Percentiles rank a stretch among this genome's conserved stretches.
Conservation (phyloP, 2,329 filamentous ascomycete species). For the Aspergillus eucalypticola region DNA sequence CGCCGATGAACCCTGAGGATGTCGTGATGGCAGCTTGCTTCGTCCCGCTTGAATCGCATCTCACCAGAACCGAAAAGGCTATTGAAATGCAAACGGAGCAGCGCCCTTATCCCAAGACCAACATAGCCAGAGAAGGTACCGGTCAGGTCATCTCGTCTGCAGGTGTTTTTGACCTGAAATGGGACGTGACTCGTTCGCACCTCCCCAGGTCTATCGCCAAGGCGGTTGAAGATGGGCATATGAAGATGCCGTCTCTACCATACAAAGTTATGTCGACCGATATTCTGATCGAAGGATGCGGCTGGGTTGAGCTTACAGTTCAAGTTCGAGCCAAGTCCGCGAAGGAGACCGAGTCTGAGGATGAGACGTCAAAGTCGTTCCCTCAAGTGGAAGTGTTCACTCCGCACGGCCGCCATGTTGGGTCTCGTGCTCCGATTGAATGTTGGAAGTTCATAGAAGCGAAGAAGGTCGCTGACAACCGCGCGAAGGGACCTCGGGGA, state of each 20-base stretch:
- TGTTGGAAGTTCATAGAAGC: constrained; percentile 36
- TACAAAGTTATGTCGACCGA: constrained; percentile 80
- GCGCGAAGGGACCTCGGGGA: constrained; percentile 25
- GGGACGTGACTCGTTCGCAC: constrained; percentile 80
- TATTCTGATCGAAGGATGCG: constrained; percentile 85
- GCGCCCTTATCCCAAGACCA: constrained; percentile 60
- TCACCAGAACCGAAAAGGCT: constrained; percentile 79
- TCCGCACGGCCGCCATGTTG: constrained; percentile 80
- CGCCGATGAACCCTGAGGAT: constrained; percentile 65
- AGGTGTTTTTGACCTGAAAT: constrained; percentile 70
- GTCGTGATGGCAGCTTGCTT: constrained; percentile 84
- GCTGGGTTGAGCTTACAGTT: constrained; percentile 85
- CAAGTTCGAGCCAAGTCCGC: constrained; percentile 59
- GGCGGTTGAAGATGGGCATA: constrained; percentile 65
- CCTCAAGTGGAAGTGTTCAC: constrained; percentile 76
- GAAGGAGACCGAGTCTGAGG: constrained; percentile 13
- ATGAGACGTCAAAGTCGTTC: constrained; percentile 47
- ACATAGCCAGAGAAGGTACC: constrained; percentile 62
- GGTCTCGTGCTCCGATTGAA: constrained; percentile 37
- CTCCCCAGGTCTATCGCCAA: constrained; percentile 72
- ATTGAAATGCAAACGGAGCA: constrained; percentile 68
- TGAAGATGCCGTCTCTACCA: constrained; percentile 56
- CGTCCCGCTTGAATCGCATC: constrained; percentile 72
- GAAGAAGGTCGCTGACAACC: constrained; percentile 33
- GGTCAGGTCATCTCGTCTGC: constrained; percentile 66